A percentile compares a stretch with the other conserved stretches of the same genome.
Evolutionary conservation across 2,329 filamentous ascomycete genomes (phyloP).

Genomic region (Scedosporium aurantiacum): DNA sequence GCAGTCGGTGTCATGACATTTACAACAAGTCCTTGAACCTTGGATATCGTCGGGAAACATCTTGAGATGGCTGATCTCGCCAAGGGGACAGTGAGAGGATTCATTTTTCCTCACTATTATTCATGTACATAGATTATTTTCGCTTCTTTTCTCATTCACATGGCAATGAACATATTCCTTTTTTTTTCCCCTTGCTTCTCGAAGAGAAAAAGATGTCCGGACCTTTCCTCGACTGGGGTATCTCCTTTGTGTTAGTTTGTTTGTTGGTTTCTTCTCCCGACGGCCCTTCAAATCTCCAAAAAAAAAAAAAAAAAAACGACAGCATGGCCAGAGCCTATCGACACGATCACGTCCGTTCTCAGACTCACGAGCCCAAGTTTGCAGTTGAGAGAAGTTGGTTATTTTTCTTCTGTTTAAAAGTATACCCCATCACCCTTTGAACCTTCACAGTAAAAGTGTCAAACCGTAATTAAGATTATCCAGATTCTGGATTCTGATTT

Average conservation of each 20-base stretch:
- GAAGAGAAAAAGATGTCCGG: not conserved
- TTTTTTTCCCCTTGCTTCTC: not conserved
- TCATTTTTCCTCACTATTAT: not conserved
- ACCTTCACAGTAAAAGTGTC: not conserved
- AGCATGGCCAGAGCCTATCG: no score
- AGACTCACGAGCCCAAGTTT: no score
- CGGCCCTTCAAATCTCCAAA: no score
- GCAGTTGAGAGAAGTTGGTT: no score
- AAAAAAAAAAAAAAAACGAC: no score
- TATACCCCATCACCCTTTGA: not conserved
- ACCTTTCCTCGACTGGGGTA: not conserved
- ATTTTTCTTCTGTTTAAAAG: no score
- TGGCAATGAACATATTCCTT: not conserved
- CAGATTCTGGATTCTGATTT: not conserved
- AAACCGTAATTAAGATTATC: not conserved
- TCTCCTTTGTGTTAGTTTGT: not conserved
- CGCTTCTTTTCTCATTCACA: not conserved
- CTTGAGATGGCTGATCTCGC: no score
- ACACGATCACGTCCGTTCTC: no score
- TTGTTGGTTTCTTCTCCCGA: no score
- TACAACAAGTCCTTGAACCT: no score
- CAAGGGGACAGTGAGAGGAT: not conserved
- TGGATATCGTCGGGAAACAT: no score
- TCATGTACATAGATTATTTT: conserved; percentile 3
- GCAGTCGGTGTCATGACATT: no score